Conservation (phyloP, 257 asterid species). For the Paulownia fortunei region DNA sequence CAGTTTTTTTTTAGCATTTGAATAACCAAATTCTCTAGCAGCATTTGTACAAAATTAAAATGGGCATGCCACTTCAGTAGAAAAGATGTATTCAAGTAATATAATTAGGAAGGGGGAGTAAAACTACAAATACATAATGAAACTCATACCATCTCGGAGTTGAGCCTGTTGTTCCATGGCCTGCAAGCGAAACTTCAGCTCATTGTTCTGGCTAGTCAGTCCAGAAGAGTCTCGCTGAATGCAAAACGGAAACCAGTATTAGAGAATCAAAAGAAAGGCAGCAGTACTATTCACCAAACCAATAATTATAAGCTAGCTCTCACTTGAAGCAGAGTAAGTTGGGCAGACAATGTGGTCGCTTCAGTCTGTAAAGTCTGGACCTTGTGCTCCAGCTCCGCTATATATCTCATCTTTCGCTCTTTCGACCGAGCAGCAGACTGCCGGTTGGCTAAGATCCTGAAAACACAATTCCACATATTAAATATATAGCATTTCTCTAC, state of each 20-base stretch:
- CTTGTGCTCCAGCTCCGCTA: constrained; percentile 73
- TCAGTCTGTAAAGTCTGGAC: constrained; percentile 81
- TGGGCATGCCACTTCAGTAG: background rate
- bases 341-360: constrained; percentile 78
- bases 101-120: background rate
- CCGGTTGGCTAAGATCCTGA: constrained; percentile 75
- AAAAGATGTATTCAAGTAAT: background rate
- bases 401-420: constrained; percentile 73
- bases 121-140: background rate
- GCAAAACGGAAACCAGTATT: constrained; percentile 20
- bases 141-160: constrained; percentile 71
- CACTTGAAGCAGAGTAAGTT: constrained; percentile 76
- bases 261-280: constrained; percentile 8
- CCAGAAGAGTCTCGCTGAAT: constrained; percentile 74
- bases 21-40: background rate
- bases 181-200: constrained; percentile 77
- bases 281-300: background rate
- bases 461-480: constrained; percentile 3
- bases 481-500: constrained; percentile 2
- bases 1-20: background rate
- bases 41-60: background rate
- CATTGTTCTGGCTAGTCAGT: constrained; percentile 65
- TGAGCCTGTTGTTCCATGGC: constrained; percentile 88
- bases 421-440: constrained; percentile 84
- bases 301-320: constrained; percentile 29